These are phyloP conservation scores for Candida ovalis DNA, from an alignment of 805 yeast species.

Conservation along the genomic window DNA sequence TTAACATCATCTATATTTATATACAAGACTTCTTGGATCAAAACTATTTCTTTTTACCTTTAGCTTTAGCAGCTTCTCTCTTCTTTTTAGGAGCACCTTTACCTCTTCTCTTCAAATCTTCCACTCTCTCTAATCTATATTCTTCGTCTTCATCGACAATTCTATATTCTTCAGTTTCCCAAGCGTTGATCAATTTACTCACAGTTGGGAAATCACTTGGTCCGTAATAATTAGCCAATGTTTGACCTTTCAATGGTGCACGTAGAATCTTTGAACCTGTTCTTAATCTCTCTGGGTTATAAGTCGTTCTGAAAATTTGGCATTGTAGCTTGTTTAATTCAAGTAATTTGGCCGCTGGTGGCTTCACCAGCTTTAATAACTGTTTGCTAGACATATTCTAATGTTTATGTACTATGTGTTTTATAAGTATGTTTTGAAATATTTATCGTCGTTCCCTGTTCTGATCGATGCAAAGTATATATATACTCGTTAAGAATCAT, in stretches of 20 bases:
- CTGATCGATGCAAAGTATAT: no score
- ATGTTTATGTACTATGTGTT: neutral
- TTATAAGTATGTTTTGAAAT: constrained; percentile 10
- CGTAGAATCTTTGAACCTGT: constrained; percentile 72
- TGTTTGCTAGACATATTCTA: constrained; percentile 12
- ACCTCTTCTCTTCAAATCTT: constrained; percentile 74
- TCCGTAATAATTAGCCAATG: constrained; percentile 70
- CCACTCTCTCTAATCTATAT: constrained; percentile 63
- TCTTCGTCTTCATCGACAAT: constrained; percentile 67
- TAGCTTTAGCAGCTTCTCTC: constrained; percentile 37
- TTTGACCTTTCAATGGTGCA: constrained; percentile 67
- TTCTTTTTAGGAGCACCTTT: constrained; percentile 84
- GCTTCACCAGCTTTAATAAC: constrained; percentile 21
- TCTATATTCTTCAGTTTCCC: constrained; percentile 28
- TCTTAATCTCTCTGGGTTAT: constrained; percentile 61
- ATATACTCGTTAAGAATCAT: no score
- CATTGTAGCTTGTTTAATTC: constrained; percentile 60
- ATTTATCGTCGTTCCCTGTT: no score
- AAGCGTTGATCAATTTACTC: constrained; percentile 23
- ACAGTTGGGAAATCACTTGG: constrained; percentile 65
- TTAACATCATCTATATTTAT: neutral
- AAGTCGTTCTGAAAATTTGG: constrained; percentile 63
- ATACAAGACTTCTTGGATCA: neutral
- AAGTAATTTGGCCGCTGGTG: constrained; percentile 44
- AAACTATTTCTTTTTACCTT: constrained; percentile 35